These are phyloP conservation scores for Huntiella savannae DNA, from an alignment of 2,329 filamentous ascomycete genomes.

Conservation along the genomic window DNA sequence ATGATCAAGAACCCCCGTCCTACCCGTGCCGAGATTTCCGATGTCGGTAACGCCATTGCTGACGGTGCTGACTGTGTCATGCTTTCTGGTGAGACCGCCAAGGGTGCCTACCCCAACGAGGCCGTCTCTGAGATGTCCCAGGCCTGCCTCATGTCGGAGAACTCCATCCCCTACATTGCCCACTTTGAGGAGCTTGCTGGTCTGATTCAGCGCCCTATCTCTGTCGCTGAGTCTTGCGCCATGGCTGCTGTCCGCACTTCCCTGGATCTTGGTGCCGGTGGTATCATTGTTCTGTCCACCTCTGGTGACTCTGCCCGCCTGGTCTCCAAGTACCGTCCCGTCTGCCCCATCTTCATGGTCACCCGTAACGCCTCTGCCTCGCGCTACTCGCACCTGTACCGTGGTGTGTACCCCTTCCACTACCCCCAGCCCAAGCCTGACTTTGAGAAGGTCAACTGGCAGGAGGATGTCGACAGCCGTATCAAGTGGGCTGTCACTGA, in stretches of 20 bases:
- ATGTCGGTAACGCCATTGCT: conserved; percentile 89
- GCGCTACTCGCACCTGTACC: conserved; percentile 86
- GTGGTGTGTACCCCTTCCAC: conserved; percentile 92
- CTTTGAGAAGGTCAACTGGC: conserved; percentile 85
- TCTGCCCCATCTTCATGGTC: conserved; percentile 99
- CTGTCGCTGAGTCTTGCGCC: conserved; percentile 80
- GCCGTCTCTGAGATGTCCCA: conserved; percentile 97
- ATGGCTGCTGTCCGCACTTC: conserved; percentile 94
- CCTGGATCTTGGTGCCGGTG: conserved; percentile 88
- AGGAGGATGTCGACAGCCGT: conserved; percentile 93
- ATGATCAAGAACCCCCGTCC: conserved; percentile 99
- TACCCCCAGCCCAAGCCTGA: conserved; percentile 90
- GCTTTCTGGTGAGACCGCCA: conserved; percentile 97
- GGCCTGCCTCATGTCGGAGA: conserved; percentile 89
- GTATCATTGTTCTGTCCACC: conserved; percentile 89
- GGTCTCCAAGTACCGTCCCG: conserved; percentile 93
- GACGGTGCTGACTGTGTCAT: conserved; percentile 99
- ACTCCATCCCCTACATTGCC: conserved; percentile 90
- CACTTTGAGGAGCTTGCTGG: conserved; percentile 90
- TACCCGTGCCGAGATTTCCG: conserved; percentile 93
- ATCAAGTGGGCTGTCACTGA: conserved; percentile 92
- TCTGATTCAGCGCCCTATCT: conserved; percentile 64
- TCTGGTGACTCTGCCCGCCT: conserved; percentile 89
- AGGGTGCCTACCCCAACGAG: conserved; percentile 84
- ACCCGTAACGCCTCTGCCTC: conserved; percentile 70